phyloP scores from a whole-genome alignment of 2,329 filamentous ascomycete genomes.

The Neospermospora avenae region DNA sequence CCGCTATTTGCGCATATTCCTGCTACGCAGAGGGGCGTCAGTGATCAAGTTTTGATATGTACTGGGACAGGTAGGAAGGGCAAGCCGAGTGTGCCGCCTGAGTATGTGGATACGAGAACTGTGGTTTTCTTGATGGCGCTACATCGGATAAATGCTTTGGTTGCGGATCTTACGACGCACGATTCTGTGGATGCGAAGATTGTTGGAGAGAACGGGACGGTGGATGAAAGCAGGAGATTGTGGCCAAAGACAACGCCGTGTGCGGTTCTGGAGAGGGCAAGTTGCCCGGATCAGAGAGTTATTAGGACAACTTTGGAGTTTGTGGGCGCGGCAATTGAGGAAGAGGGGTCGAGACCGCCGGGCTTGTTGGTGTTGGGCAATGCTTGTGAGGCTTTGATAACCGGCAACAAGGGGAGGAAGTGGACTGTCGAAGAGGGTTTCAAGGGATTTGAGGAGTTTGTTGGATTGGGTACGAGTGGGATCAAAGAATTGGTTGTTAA shows the following conservation, averaged over 20 bases:
- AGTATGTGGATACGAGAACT: slow-evolving; percentile 72
- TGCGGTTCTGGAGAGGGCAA: slow-evolving; percentile 89
- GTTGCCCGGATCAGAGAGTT: slow-evolving; percentile 89
- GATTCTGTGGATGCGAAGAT: slow-evolving; percentile 37
- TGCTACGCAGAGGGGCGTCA: slow-evolving; percentile 81
- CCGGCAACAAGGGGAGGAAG: slow-evolving; percentile 53
- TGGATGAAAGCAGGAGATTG: slow-evolving; percentile 38
- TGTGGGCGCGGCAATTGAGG: slow-evolving; percentile 79
- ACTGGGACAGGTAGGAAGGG: slow-evolving; percentile 94
- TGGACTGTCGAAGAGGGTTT: slow-evolving; percentile 92
- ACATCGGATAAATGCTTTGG: slow-evolving; percentile 73
- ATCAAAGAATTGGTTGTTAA: slow-evolving; percentile 19
- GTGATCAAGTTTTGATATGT: slow-evolving; percentile 93
- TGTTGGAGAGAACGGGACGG: slow-evolving; percentile 35
- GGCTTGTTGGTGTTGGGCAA: slow-evolving; percentile 82
- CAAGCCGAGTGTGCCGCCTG: slow-evolving; percentile 74
- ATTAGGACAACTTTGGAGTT: slow-evolving; percentile 80
- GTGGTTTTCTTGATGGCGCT: slow-evolving; percentile 95
- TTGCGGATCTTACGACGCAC: slow-evolving; percentile 62
- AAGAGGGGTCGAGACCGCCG: slow-evolving; percentile 84
- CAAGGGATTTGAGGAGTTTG: slow-evolving; percentile 57
- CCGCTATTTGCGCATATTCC: slow-evolving; percentile 88
- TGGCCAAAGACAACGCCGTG: slow-evolving; percentile 83
- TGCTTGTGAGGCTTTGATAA: slow-evolving; percentile 75
- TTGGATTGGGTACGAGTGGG: slow-evolving; percentile 9